Evolutionary conservation across 805 yeast genomes (phyloP), one percentile per base, ranked within the genome.

Genomic region (Yamadazyma laniorum): DNA sequence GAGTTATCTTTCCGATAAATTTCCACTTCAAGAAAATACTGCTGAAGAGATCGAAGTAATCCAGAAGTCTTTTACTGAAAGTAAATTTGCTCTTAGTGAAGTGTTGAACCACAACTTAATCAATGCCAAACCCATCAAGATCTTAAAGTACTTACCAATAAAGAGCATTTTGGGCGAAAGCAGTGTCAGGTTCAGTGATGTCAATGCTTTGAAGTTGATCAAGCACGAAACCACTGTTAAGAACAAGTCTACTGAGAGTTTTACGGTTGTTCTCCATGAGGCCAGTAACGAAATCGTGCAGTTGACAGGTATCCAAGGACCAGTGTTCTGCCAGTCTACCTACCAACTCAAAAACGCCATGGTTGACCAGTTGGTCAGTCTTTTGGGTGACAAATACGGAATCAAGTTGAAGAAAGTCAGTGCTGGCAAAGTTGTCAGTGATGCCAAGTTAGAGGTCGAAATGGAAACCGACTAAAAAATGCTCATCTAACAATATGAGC

Each of bases 311-410:
- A 71, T 82, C 18, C 73, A 80, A 37, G 73, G 75, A 43, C 90
- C 96, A 51, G 78, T 87, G 49, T 93, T 95, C 93, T 83, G 85
- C 30, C 96, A 90, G 58, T 86, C 96, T 18, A 67, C 75, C 29
- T 80, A 70, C 63, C 82, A 82, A 59, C 63, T 91, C 39, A 60
- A 71, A 21, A 78, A 46, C 25, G 35, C 35, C 2, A 27, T 43
- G 2, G 21, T 46, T 12, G 43, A 43, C 17, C 15, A 34, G 13
- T 68, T 85, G 57, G 72, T 77, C 39, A 72, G 76, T 44, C 64
- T 84, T 51, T 65, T 77, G 18, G 79, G 80, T 58, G 91, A 83
- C 56, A 74, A 86, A 61, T 82, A 81, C 48, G 91, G 91, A 60
- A 63, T 83, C 42, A 70, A 67, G 45, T 65, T 84, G 38, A 79